Evolutionary conservation across 371 early-diverging fungal species (phyloP), one percentile per base, ranked within the genome.

Genomic region (Mortierella sp.): DNA sequence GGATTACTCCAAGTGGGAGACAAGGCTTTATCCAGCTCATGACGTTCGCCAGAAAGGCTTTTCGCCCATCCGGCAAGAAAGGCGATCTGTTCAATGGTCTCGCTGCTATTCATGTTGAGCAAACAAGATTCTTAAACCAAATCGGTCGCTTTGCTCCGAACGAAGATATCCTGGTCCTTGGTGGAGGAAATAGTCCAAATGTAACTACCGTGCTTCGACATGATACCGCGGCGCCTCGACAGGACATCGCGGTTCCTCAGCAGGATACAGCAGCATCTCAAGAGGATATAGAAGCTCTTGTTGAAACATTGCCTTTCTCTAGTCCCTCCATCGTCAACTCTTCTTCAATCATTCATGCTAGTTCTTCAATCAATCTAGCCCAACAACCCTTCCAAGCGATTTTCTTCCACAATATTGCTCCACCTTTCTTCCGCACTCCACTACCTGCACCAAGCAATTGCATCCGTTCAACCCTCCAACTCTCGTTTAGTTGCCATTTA

Each of bases 361-460:
- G 58, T 58, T 58, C 14, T 31, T 28, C 28, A 58, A 13, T 31
- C 58, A 58, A 5, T 58, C 14, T 28, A 58, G 13, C 31, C 31
- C 58, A 58, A 28, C 58, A 58, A 4, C 58, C 58, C 14, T 58
- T 26, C 1, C 28, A 58, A 10, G 14, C 58, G 58, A 28, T 9
- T 58, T n/a, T 55, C n/a, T 19, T 55, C 71, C 26, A 71, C 71
- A 71, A 71, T 47, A 24, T 47, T 71, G 50, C 28, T 50, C 50
- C 71, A 31, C 71, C 71, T 28, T 71, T 71, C 31, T 28, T 58
- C 31, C 58, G 58, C 10, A 58, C 58, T 58, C 58, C 58, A 10
- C 58, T 58, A 58, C 58, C 58, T 58, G n/a, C n/a, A n/a, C 31
- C 13, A 31, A 58, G 14, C 58, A 28, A 58, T 11, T 13, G 11